Base-by-base conservation (phyloP, 2,329 filamentous ascomycete species). In the Rutstroemia sp. region DNA sequence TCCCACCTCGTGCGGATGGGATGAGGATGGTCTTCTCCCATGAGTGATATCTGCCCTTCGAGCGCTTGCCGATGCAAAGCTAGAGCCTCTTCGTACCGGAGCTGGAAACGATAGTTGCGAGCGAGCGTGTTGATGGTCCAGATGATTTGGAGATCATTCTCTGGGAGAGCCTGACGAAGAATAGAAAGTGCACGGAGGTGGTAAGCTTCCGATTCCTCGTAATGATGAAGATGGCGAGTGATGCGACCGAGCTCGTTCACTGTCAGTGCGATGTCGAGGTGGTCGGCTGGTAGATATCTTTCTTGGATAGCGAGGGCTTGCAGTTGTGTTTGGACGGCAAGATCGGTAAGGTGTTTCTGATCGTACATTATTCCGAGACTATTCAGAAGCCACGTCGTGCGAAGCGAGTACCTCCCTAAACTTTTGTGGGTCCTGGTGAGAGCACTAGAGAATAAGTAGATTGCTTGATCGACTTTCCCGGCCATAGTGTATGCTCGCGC, bases 321-420 rank as follows among this genome's bases (percentile, higher is more conserved):
- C 10, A 50, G 41, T 16, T 55, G 53, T 5, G 53, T 55, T 14
- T 18, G 4, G 3, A 55, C 18, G 6, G 53, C 53, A 19, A 44
- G 27, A 7, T 44, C 38, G 2, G 53, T 55, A 5, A 37, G 19
- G 1, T 45, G 30, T 3, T 51, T 51, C 14, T 55, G 53, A 2
- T 55, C 47, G 27, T 55, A 55, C 53, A 55, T 55, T 45, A 55
- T 55, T 3, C 53, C 53, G 14, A 55, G 47, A 23, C 46, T 45
- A 12, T 55, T 55, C 3, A 55, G 39, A 10, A 55, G 53, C 53
- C 53, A 55, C 1, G 47, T 51, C 7, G 25, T 51, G 7, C 25
- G 53, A 4, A 50, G 27, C 14, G 47, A 45, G 25, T 55, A 23
- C 3, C 6, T 9, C 1, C n/a, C 38, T 3, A 12, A 2, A 18